Evolutionary conservation across 352 stramenopile species (phyloP), one percentile per base, ranked within the genome.

Genomic region (Pythium folliculosum): DNA sequence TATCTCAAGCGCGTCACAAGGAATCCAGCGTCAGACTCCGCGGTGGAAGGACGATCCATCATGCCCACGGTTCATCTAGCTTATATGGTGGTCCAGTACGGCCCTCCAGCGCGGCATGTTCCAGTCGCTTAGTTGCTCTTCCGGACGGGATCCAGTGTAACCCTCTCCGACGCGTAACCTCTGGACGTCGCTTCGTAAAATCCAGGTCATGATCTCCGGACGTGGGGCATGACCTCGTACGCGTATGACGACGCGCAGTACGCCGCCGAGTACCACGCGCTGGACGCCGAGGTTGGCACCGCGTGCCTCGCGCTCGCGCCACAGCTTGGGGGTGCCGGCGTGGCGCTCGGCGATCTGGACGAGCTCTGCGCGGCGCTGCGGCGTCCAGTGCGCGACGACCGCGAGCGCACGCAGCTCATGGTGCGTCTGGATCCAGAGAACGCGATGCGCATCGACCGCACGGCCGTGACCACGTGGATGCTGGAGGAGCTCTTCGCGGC

Each of bases 391-490:
- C 76, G 70, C 22, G 78, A 86, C 48, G 76, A 81, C 2, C 68
- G 71, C 49, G 78, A 90, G 57, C 72, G 80, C 17, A 61, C 68
- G 37, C 75, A 68, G 2, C 69, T 88, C 22, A 78, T 90, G 78
- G 65, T 53, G 22, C 75, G 81, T 52, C 72, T 92, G 35, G 82
- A 92, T 60, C 83, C 77, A 49, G 76, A 75, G 10, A 88, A 87
- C 62, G 60, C 73, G 17, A 90, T 92, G 82, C 44, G 75, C 4
- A 77, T 92, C 35, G 52, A 77, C 38, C 73, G 83, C 13, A 67
- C 77, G 27, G 78, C 81, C 59, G 86, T 90, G 59, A 76, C 78
- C 23, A n/a, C 55, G 19, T 91, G 84, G 84, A 55, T 88, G 44
- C 63, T 89, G 12, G 45, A 69, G 6, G 77, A 75, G 45, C 55